Conservation (phyloP, 495 filamentous ascomycete genomes). For the Aspergillus conjunctus region DNA sequence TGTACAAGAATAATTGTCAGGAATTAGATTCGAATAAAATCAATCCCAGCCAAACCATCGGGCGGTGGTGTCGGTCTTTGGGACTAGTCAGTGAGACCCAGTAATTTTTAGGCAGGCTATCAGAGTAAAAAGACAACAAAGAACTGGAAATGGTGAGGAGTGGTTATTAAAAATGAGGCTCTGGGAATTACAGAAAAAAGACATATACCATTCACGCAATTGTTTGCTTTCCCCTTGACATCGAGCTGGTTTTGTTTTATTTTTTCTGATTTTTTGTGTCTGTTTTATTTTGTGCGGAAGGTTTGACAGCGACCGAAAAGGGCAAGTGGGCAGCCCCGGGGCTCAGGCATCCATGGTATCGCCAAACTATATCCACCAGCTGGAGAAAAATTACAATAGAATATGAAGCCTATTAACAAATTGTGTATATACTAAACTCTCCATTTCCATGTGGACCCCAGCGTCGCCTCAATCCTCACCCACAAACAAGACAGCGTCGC, state of each 20-base stretch:
- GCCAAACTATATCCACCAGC: conserved; percentile 5
- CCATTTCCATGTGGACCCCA: conserved; percentile 29
- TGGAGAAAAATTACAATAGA: conserved; percentile 6
- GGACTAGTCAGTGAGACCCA: conserved; percentile 4
- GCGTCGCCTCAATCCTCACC: conserved; percentile 37
- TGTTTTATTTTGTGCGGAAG: conserved; percentile 18
- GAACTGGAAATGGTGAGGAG: background rate
- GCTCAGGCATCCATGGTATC: conserved; percentile 12
- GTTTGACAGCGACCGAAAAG: conserved; percentile 9
- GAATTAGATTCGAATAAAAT: conserved; percentile 3
- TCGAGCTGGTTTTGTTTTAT: background rate
- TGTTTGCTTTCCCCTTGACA: background rate
- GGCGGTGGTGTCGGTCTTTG: conserved; percentile 22
- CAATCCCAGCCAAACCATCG: conserved; percentile 4
- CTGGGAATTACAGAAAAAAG: background rate
- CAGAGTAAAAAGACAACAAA: background rate
- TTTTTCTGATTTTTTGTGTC: conserved; percentile 4
- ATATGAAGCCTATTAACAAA: background rate
- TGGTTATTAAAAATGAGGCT: background rate
- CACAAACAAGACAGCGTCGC: conserved; percentile 40
- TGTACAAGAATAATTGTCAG: conserved; percentile 9
- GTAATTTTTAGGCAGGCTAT: conserved; percentile 1
- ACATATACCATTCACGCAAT: background rate
- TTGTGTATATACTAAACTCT: conserved; percentile 21
- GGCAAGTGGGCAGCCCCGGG: conserved; percentile 4